phyloP scores from a whole-genome alignment of 148 eudicot genomes.

The Cornus controversa region DNA sequence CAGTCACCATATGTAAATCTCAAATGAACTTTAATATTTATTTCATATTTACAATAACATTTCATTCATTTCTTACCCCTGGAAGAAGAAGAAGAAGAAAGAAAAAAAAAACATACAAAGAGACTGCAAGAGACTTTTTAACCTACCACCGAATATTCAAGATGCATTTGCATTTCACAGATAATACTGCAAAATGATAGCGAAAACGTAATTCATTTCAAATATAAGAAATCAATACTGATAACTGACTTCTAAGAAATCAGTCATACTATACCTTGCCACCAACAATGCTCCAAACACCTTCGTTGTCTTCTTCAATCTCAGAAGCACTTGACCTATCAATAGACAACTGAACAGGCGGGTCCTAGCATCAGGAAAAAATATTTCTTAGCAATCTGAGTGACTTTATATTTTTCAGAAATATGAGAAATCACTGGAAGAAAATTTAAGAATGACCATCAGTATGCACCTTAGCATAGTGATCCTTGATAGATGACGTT shows the following conservation, averaged over 20 bases:
- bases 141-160: not conserved
- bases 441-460: constrained; percentile 7
- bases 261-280: constrained; percentile 52
- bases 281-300: constrained; percentile 80
- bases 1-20: too few relatives aligned
- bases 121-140: too few relatives aligned
- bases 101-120: too few relatives aligned
- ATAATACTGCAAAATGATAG: not conserved
- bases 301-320: constrained; percentile 64
- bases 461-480: constrained; percentile 53
- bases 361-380: constrained; percentile 49
- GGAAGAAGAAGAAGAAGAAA: too few relatives aligned
- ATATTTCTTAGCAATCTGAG: not conserved
- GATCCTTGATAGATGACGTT: constrained; percentile 37
- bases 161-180: too few relatives aligned
- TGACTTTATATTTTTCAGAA: not conserved
- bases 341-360: constrained; percentile 56
- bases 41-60: too few relatives aligned
- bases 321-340: constrained; percentile 60
- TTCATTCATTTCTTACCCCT: too few relatives aligned
- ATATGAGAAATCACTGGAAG: constrained; percentile 8
- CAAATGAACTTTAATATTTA: too few relatives aligned
- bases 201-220: not conserved
- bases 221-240: not conserved
- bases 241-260: constrained; percentile 4